Percentiles rank a stretch among this genome's conserved stretches.
These are phyloP conservation scores for Elongisporangium senticosum DNA, from an alignment of 352 stramenopile genomes.

Conservation along the genomic window DNA sequence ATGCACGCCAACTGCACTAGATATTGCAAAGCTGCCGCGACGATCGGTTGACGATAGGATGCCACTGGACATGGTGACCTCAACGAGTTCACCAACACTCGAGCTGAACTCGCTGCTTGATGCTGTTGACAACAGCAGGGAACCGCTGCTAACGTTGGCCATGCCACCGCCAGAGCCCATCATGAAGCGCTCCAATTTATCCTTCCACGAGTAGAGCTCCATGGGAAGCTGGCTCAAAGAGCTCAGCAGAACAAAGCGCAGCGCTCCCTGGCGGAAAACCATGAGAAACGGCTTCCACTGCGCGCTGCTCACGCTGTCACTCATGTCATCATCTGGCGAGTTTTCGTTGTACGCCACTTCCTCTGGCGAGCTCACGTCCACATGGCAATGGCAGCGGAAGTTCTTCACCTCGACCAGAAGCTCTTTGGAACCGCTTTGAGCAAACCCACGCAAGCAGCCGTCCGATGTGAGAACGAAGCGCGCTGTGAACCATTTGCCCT, in stretches of 20 bases:
- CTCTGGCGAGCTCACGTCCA: constrained; percentile 9
- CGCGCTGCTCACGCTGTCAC: constrained; percentile 7
- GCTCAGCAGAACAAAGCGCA: constrained; percentile 50
- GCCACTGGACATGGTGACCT: constrained; percentile 26
- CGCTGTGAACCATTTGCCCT: constrained; percentile 42
- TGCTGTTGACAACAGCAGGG: not conserved
- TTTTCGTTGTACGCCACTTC: constrained; percentile 1
- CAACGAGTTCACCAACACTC: constrained; percentile 21
- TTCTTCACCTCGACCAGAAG: constrained; percentile 42
- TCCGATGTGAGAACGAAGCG: constrained; percentile 43
- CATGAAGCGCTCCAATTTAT: constrained; percentile 42
- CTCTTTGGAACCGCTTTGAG: constrained; percentile 16
- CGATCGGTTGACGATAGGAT: constrained; percentile 12
- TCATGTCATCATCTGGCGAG: constrained; percentile 5
- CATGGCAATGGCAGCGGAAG: constrained; percentile 46
- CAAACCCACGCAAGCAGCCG: constrained; percentile 31
- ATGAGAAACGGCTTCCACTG: constrained; percentile 47
- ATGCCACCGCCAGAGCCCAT: constrained; percentile 1
- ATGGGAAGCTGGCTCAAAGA: constrained; percentile 29
- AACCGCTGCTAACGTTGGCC: not conserved
- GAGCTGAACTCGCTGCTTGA: constrained; percentile 7
- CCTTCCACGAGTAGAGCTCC: constrained; percentile 46
- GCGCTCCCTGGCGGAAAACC: constrained; percentile 41
- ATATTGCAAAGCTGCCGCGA: not conserved
- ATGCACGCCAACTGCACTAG: not conserved